Evolutionary conservation across 176 grass and related monocot genomes (phyloP), one percentile per base, ranked within the genome.

Genomic region (Oryza glumipatula): DNA sequence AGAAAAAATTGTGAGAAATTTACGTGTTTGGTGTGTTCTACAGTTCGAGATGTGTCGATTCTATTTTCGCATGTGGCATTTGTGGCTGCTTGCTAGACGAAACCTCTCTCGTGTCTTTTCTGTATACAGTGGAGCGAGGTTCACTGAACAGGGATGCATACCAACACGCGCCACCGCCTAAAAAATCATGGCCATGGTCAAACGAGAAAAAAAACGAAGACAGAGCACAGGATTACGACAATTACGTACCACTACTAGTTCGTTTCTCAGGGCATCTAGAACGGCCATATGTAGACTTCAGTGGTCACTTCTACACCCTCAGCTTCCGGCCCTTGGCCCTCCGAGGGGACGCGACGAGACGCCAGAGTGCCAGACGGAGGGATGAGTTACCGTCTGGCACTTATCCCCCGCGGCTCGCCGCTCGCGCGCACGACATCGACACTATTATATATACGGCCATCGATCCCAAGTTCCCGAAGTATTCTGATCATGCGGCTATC

Each of bases 401-500:
- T 7, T 52, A 16, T 7, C 0, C 14, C 5, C 11, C 3, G 14
- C 49, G 2, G 0, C 49, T 15, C 3, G 14, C 49, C 0, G 3
- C 49, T 15, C 35, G 4, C 6, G 14, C 49, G 28, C 26, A 26
- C 54, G 67, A 39, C 54, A 49, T 73, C 23, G 12, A 43, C 9
- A 43, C 68, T 38, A 38, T 38, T 22, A 71, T 39, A 76, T 22
- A 71, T 39, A 76, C 46, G 49, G 49, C 14, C 49, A 52, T 51
- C 51, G 51, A 54, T 54, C 51, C 51, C 49, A 52, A 17, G 49
- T 54, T 19, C 15, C 15, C 12, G 0, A 52, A 14, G 4, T 26
- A 46, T 76, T 70, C 72, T 11, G 85, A 28, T 35, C 19, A 11
- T 30, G 48, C 10, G 46, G 82, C 80, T 21, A 83, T 54, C 10